These are phyloP conservation scores for Sporothrix variecibatus DNA, from an alignment of 2,329 filamentous ascomycete genomes.

Conservation along the genomic window DNA sequence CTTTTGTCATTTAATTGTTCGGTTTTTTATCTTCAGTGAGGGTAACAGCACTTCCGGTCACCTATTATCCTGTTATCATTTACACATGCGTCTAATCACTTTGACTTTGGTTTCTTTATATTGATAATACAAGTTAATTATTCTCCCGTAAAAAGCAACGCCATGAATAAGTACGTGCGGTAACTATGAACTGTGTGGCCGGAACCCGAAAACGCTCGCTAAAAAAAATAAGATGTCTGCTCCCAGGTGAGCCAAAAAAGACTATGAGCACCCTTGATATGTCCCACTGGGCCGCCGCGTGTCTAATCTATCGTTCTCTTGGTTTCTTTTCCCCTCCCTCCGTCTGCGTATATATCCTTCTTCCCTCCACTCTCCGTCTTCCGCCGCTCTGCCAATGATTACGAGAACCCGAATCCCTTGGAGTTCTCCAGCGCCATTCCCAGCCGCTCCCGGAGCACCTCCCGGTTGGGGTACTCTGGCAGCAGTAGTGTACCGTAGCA, in stretches of 20 bases:
- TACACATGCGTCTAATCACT: no score
- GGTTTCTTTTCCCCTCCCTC: background rate
- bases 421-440: conserved; percentile 85
- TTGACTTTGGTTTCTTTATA: background rate
- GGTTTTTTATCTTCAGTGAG: background rate
- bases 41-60: no score
- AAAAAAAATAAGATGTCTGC: background rate
- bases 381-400: background rate
- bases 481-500: conserved; percentile 89
- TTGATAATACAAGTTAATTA: background rate
- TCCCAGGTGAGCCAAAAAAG: background rate
- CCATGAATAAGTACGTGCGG: background rate
- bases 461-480: conserved; percentile 74
- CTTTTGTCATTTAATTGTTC: background rate
- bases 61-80: background rate
- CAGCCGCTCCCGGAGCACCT: conserved; percentile 72
- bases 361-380: background rate
- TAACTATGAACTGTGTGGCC: background rate
- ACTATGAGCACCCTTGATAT: background rate
- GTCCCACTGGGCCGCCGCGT: background rate
- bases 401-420: conserved; percentile 85
- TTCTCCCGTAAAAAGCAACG: background rate
- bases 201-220: conserved; percentile 8
- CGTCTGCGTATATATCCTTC: background rate
- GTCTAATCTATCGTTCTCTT: background rate